phyloP scores from a whole-genome alignment of 2,329 filamentous ascomycete genomes.

The Microdochium trichocladiopsis region DNA sequence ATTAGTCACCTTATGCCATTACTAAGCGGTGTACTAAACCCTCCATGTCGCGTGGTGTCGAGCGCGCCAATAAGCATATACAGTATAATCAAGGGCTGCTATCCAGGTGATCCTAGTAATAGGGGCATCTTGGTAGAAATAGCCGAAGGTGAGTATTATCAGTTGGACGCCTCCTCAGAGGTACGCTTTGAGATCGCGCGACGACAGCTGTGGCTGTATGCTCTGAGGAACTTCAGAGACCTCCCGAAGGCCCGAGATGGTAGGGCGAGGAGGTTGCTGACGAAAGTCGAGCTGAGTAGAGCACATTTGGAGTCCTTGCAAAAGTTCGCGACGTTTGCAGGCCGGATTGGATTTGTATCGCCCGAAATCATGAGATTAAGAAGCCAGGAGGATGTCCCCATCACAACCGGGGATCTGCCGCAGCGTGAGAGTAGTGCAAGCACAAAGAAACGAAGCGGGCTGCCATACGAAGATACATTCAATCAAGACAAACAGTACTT shows the following conservation, averaged over 20 bases:
- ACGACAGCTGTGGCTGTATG: background rate
- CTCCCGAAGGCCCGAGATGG: background rate
- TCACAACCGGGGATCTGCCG: background rate
- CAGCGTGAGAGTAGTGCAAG: background rate
- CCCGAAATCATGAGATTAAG: background rate
- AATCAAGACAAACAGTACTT: background rate
- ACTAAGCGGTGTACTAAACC: background rate
- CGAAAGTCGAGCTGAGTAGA: background rate
- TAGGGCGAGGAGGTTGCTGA: background rate
- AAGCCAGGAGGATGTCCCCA: background rate
- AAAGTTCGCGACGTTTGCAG: background rate
- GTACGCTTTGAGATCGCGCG: background rate
- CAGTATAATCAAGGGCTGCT: background rate
- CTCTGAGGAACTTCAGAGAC: background rate
- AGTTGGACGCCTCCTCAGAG: background rate
- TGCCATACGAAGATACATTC: background rate
- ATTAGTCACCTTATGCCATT: too few relatives aligned
- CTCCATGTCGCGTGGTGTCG: background rate
- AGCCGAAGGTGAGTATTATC: background rate
- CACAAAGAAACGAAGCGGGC: background rate
- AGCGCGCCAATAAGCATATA: background rate
- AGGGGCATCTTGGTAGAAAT: background rate
- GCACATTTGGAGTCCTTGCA: background rate
- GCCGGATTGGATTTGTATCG: background rate
- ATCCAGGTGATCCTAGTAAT: background rate